These are phyloP conservation scores for Cryptococcus sp. DNA, from an alignment of 1,284 basidiomycete species.

Conservation along the genomic window DNA sequence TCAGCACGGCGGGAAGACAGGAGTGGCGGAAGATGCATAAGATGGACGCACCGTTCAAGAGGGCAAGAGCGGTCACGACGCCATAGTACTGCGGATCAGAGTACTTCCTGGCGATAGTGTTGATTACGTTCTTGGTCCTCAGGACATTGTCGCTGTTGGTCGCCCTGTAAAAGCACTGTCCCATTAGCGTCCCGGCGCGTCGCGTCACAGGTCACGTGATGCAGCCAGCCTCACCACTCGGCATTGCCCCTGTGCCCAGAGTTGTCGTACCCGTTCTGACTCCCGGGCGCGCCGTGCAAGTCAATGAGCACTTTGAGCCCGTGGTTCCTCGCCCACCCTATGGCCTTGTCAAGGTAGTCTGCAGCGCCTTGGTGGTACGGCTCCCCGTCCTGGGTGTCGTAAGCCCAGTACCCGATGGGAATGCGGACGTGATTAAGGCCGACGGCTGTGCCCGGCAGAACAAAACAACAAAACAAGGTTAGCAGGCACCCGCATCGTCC, in stretches of 20 bases:
- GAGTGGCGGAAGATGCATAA: too few species aligned
- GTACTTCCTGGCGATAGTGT: constrained; percentile 31
- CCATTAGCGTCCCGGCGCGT: background rate
- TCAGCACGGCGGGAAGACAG: background rate
- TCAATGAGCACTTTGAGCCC: constrained; percentile 70
- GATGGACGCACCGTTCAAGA: constrained; percentile 47
- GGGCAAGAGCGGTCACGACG: constrained; percentile 58
- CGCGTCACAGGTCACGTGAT: background rate
- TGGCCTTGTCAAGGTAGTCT: constrained; percentile 57
- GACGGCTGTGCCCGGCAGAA: constrained; percentile 44
- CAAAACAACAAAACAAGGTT: background rate
- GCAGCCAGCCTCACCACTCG: constrained; percentile 63
- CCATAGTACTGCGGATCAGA: constrained; percentile 52
- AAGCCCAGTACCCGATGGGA: constrained; percentile 79
- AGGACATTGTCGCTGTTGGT: constrained; percentile 29
- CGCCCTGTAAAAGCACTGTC: constrained; percentile 10
- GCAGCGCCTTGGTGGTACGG: constrained; percentile 77
- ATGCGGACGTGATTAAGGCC: constrained; percentile 77
- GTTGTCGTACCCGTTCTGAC: constrained; percentile 76
- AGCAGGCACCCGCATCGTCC: background rate
- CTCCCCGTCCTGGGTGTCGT: constrained; percentile 72
- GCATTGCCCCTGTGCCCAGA: constrained; percentile 68
- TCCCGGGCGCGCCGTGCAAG: constrained; percentile 74
- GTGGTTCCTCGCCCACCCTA: constrained; percentile 71
- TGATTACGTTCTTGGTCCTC: constrained; percentile 52